Evolutionary conservation across 495 filamentous ascomycete genomes (phyloP).

Genomic region (Lichina pygmaea): DNA sequence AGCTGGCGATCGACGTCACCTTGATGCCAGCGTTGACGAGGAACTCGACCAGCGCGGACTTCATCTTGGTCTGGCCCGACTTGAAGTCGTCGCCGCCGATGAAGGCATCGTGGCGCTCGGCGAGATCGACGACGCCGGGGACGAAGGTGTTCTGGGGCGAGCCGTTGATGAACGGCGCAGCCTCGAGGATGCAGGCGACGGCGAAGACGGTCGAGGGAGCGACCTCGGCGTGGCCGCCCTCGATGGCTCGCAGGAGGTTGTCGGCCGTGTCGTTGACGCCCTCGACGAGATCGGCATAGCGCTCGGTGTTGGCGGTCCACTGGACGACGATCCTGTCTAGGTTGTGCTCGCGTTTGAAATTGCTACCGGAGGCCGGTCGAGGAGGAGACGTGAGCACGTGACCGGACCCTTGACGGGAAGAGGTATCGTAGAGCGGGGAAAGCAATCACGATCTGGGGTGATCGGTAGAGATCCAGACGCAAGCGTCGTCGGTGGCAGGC

Average conservation of each 20-base stretch:
- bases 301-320: constrained; percentile 98
- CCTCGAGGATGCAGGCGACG: constrained; percentile 75
- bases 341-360: constrained; percentile 67
- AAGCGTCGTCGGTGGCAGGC: constrained; percentile 1
- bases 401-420: too few species aligned
- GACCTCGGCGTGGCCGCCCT: constrained; percentile 64
- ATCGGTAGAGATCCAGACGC: background rate
- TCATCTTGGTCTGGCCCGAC: constrained; percentile 99
- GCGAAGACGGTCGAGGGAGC: constrained; percentile 89
- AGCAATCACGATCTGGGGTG: background rate
- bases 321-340: constrained; percentile 93
- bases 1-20: constrained; percentile 93
- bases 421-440: background rate
- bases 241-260: constrained; percentile 70
- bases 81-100: constrained; percentile 99
- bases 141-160: constrained; percentile 99
- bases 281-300: constrained; percentile 62
- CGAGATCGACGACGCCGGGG: constrained; percentile 69
- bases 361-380: constrained; percentile 19
- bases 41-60: constrained; percentile 95
- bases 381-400: too few species aligned
- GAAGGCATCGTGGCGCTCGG: constrained; percentile 69
- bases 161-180: constrained; percentile 91
- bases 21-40: constrained; percentile 96
- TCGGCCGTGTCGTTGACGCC: constrained; percentile 95